Evolutionary conservation across 768 basidiomycete genomes (phyloP).

Genomic region (Xanthoconium stramineum): DNA sequence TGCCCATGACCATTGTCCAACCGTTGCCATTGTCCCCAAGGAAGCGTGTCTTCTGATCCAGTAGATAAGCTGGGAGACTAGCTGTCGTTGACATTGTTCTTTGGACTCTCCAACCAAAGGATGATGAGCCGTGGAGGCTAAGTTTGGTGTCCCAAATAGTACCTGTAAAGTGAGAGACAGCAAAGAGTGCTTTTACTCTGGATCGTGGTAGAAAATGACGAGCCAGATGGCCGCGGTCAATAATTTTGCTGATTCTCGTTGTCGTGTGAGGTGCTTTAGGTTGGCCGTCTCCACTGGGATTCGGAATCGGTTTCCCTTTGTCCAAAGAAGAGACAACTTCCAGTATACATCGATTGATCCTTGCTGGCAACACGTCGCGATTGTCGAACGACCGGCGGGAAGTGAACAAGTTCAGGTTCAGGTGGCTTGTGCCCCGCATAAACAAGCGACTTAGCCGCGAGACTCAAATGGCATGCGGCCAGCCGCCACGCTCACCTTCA

Average conservation of each 20-base stretch:
- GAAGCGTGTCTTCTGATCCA: conserved; percentile 55
- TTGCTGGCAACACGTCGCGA: neutral
- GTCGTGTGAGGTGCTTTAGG: neutral
- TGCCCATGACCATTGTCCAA: conserved; percentile 92
- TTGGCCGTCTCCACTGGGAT: neutral
- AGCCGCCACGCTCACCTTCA: too few species aligned
- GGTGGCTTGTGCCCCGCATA: conserved; percentile 3
- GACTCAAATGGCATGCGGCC: too few species aligned
- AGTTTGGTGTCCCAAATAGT: neutral
- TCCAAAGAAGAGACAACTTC: neutral
- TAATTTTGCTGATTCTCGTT: neutral
- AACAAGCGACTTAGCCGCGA: neutral
- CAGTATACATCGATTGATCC: neutral
- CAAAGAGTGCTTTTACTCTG: neutral
- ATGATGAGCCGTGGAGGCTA: neutral
- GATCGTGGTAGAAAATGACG: neutral
- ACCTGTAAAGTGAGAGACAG: neutral
- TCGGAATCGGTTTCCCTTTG: neutral
- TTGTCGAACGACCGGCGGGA: neutral
- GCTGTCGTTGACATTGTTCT: conserved; percentile 21
- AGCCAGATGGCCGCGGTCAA: neutral
- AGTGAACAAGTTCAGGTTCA: neutral
- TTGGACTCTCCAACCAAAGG: neutral
- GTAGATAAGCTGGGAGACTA: conserved; percentile 39
- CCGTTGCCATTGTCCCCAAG: conserved; percentile 52